A percentile compares a stretch with the other conserved stretches of the same genome.
These are phyloP conservation scores for Aspergillus caelatus DNA, from an alignment of 2,329 filamentous ascomycete species.

Conservation along the genomic window DNA sequence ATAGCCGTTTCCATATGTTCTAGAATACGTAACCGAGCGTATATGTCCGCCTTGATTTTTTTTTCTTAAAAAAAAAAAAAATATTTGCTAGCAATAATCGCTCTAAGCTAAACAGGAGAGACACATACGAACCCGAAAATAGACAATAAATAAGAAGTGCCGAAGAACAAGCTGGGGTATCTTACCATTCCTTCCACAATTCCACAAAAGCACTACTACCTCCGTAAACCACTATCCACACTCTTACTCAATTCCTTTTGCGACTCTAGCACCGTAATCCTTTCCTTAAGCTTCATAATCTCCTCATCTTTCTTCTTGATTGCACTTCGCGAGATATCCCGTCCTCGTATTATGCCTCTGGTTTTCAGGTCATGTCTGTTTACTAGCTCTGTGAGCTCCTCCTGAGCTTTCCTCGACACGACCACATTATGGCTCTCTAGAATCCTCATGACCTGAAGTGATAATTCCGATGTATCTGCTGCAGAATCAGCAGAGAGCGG, in stretches of 20 bases:
- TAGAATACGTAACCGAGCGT: background rate
- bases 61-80: background rate
- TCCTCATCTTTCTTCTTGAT: slow-evolving; percentile 67
- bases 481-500: slow-evolving; percentile 24
- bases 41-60: background rate
- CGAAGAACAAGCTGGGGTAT: background rate
- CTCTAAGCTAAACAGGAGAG: background rate
- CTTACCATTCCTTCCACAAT: background rate
- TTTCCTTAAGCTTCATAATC: slow-evolving; percentile 66
- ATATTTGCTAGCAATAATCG: background rate
- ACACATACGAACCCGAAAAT: background rate
- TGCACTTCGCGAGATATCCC: slow-evolving; percentile 66
- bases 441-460: slow-evolving; percentile 31
- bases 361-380: slow-evolving; percentile 60
- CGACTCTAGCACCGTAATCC: slow-evolving; percentile 61
- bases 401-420: slow-evolving; percentile 36
- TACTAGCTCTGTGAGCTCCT: slow-evolving; percentile 49
- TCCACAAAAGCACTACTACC: slow-evolving; percentile 18
- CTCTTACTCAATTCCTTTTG: slow-evolving; percentile 58
- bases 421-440: slow-evolving; percentile 39
- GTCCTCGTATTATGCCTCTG: slow-evolving; percentile 64
- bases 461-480: slow-evolving; percentile 25
- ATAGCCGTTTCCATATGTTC: background rate
- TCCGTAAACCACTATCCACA: slow-evolving; percentile 44
- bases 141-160: background rate